These are phyloP conservation scores for Amborella trichopoda DNA, from an alignment of 164 flowering plant genomes.

Conservation along the genomic window DNA sequence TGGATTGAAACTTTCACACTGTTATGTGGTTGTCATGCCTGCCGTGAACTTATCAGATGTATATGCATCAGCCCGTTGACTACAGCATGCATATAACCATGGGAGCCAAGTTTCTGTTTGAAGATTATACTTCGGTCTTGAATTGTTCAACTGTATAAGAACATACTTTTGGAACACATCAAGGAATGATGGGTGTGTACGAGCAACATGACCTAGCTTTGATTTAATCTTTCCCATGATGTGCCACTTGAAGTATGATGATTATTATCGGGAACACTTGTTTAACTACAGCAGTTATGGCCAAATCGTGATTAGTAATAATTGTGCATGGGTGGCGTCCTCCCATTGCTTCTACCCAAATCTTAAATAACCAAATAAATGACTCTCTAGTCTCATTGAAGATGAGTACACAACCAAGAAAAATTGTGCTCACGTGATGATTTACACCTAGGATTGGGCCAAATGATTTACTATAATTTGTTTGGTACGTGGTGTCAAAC, in stretches of 20 bases:
- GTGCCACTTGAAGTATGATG: conserved; percentile 4
- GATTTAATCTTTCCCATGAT: neutral
- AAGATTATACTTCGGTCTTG: conserved; percentile 4
- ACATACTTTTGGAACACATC: neutral
- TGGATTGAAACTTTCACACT: conserved; percentile 1
- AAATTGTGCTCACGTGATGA: conserved; percentile 4
- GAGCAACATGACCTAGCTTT: neutral
- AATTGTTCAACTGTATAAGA: no score
- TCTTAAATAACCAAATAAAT: conserved; percentile 7
- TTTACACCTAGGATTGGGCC: conserved; percentile 6
- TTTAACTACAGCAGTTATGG: conserved; percentile 1
- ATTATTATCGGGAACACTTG: conserved; percentile 4
- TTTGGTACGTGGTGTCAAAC: conserved; percentile 5
- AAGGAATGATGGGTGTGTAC: neutral
- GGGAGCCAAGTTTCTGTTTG: conserved; percentile 1
- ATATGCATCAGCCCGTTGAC: conserved; percentile 3
- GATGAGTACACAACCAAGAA: conserved; percentile 4
- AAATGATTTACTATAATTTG: conserved; percentile 4
- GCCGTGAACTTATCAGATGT: conserved; percentile 2
- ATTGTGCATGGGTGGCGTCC: conserved; percentile 6
- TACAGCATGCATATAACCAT: neutral
- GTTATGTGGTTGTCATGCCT: conserved; percentile 2
- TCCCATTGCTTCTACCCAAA: conserved; percentile 6
- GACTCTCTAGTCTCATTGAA: conserved; percentile 3
- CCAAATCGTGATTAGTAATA: conserved; percentile 6